phyloP scores from a whole-genome alignment of 1,284 basidiomycete species.

The Irpex lacteus region DNA sequence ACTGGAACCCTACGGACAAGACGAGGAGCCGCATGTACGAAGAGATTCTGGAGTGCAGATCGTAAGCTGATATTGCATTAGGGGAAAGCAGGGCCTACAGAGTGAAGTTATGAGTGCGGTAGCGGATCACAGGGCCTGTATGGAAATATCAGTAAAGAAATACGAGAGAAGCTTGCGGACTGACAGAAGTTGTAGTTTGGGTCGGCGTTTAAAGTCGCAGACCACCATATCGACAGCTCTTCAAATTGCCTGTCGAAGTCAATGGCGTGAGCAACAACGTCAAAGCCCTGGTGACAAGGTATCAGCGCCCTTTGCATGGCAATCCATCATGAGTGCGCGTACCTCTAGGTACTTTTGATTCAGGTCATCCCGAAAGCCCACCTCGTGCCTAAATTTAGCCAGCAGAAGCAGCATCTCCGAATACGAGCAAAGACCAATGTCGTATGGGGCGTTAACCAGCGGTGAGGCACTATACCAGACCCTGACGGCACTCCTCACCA shows the following conservation, averaged over 20 bases:
- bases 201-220: conserved; percentile 36
- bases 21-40: conserved; percentile 53
- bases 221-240: conserved; percentile 37
- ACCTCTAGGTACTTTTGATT: conserved; percentile 17
- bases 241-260: conserved; percentile 35
- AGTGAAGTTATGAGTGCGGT: conserved; percentile 44
- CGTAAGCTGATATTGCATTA: background rate
- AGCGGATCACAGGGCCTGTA: conserved; percentile 43
- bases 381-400: conserved; percentile 39
- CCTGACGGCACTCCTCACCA: conserved; percentile 46
- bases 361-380: conserved; percentile 23
- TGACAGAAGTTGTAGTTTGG: conserved; percentile 32
- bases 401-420: conserved; percentile 49
- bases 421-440: conserved; percentile 54
- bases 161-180: conserved; percentile 15
- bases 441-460: conserved; percentile 41
- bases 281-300: conserved; percentile 26
- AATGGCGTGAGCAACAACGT: conserved; percentile 31
- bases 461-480: conserved; percentile 46
- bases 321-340: background rate
- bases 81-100: conserved; percentile 32
- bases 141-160: background rate
- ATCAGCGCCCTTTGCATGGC: background rate
- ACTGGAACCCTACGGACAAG: conserved; percentile 49
- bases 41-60: conserved; percentile 36